Evolutionary conservation across 164 flowering plant genomes (phyloP).

Genomic region (Magnolia kwangsiensis): DNA sequence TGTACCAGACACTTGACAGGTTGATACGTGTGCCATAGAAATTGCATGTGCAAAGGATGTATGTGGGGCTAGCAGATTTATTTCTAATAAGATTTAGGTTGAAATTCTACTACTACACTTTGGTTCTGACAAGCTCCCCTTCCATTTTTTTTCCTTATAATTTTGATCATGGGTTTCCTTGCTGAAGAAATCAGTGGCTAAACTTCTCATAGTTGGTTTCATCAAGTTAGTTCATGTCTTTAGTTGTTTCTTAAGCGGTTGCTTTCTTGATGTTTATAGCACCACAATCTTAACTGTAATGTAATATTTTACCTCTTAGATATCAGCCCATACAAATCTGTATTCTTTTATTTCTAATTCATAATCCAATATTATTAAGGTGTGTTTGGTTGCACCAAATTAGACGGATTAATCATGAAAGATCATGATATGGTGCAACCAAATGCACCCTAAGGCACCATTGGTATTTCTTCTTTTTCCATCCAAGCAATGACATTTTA

Average conservation of each 20-base stretch:
- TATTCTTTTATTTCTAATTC: no score
- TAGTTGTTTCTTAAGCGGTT: neutral
- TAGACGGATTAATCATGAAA: no score
- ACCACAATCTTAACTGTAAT: no score
- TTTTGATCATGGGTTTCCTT: conserved; percentile 18
- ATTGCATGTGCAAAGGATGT: neutral
- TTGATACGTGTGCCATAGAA: neutral
- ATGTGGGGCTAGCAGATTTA: neutral
- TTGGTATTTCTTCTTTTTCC: no score
- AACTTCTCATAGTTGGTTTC: conserved; percentile 89
- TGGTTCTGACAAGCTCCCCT: conserved; percentile 23
- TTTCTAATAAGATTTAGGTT: neutral
- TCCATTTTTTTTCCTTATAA: conserved; percentile 11
- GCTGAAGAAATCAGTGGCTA: conserved; percentile 90
- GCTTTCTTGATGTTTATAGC: neutral
- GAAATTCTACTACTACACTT: neutral
- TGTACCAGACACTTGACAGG: no score
- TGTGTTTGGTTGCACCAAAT: no score
- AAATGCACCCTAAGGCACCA: no score
- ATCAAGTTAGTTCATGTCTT: conserved; percentile 59
- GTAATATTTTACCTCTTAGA: no score
- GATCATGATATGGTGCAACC: no score
- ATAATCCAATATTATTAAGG: no score
- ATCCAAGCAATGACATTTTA: no score
- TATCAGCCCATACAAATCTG: no score